phyloP scores from a whole-genome alignment of 305 asterid genomes.

The Euphrasia arctica region DNA sequence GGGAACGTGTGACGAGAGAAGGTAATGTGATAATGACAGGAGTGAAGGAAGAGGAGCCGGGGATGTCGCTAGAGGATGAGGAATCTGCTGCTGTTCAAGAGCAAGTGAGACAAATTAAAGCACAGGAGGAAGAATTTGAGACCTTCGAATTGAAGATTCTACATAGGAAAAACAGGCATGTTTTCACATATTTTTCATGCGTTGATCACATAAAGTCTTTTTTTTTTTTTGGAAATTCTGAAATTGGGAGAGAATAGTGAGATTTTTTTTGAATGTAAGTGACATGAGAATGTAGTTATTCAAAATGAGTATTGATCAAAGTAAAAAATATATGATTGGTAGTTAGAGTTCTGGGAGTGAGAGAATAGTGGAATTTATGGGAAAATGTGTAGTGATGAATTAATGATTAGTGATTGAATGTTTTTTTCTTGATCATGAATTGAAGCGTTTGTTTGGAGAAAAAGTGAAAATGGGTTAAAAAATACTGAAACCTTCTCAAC shows the following conservation, averaged over 20 bases:
- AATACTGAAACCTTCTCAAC: not conserved
- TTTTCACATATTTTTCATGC: conserved; percentile 2
- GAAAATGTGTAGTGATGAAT: not conserved
- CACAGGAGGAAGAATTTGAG: conserved; percentile 98
- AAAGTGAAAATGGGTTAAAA: no score
- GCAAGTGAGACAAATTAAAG: conserved; percentile 95
- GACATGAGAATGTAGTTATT: no score
- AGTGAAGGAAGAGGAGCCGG: conserved; percentile 68
- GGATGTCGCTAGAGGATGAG: conserved; percentile 72
- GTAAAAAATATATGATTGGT: no score
- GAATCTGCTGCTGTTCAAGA: conserved; percentile 97
- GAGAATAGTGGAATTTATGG: not conserved
- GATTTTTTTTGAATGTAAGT: not conserved
- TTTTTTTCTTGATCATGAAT: no score
- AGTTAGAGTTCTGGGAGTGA: no score
- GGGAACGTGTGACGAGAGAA: conserved; percentile 52
- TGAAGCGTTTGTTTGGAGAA: no score
- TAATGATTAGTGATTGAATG: not conserved
- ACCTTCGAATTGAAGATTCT: conserved; percentile 91
- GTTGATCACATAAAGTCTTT: conserved; percentile 13
- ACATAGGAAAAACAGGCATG: conserved; percentile 96
- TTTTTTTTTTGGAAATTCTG: no score
- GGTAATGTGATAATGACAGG: conserved; percentile 39
- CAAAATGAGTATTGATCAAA: not conserved
- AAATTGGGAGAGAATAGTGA: no score